Conservation (phyloP, 2,329 filamentous ascomycete species). For the Cytospora schulzeri region DNA sequence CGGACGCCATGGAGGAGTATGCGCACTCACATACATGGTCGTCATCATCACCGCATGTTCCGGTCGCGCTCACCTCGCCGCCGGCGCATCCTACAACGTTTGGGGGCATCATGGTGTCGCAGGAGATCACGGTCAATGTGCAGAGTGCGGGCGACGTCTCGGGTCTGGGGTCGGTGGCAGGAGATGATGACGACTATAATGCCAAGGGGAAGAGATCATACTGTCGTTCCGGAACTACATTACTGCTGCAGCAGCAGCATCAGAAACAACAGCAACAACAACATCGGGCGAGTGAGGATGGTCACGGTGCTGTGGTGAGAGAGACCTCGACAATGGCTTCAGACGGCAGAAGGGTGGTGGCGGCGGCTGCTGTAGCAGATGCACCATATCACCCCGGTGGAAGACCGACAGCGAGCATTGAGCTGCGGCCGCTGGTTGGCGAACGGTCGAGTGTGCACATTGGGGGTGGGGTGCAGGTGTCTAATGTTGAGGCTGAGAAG, state of each 20-base stretch:
- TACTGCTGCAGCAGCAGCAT: no score
- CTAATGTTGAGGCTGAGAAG: slow-evolving; percentile 41
- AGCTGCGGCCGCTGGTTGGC: slow-evolving; percentile 34
- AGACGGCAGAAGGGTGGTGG: background rate
- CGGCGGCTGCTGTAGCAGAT: no score
- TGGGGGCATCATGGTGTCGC: slow-evolving; percentile 64
- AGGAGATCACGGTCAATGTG: slow-evolving; percentile 61
- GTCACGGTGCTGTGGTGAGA: background rate
- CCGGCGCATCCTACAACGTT: slow-evolving; percentile 34
- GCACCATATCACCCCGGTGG: slow-evolving; percentile 5
- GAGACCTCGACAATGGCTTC: background rate
- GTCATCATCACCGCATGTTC: slow-evolving; percentile 8
- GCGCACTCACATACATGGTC: slow-evolving; percentile 7
- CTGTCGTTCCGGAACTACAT: background rate
- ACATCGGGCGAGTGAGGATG: slow-evolving; percentile 23
- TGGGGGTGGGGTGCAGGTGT: slow-evolving; percentile 33
- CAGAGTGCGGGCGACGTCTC: slow-evolving; percentile 32
- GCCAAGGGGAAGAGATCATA: slow-evolving; percentile 18
- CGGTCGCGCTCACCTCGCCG: slow-evolving; percentile 1
- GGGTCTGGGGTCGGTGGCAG: slow-evolving; percentile 27
- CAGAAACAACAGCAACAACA: slow-evolving; percentile 17
- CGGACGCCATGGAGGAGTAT: slow-evolving; percentile 18
- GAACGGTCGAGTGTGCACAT: slow-evolving; percentile 30
- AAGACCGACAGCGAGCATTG: slow-evolving; percentile 29
- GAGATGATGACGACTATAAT: slow-evolving; percentile 31